phyloP scores from a whole-genome alignment of 768 basidiomycete species.

The Hortiboletus campestris region DNA sequence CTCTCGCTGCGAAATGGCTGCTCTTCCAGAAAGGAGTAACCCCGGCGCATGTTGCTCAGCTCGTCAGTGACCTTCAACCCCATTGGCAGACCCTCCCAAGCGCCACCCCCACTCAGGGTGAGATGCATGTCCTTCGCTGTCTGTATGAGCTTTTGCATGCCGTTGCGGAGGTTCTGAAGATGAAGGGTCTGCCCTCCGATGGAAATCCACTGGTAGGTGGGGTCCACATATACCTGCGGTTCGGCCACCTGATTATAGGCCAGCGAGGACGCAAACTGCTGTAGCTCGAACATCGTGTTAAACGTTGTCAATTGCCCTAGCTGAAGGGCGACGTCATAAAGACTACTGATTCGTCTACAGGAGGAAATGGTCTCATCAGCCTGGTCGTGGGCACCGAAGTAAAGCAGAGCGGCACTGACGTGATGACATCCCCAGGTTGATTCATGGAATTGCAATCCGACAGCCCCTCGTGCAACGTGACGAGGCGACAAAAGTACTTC shows the following conservation, averaged over 20 bases:
- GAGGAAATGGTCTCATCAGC: not conserved
- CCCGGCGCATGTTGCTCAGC: not conserved
- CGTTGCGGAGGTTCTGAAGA: too few relatives aligned
- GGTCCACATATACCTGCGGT: too few relatives aligned
- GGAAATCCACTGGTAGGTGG: too few relatives aligned
- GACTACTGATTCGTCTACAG: not conserved
- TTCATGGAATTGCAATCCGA: not conserved
- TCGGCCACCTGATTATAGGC: too few relatives aligned
- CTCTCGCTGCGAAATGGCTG: not conserved
- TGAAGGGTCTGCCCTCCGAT: too few relatives aligned
- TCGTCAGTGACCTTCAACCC: not conserved
- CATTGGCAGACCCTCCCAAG: not conserved
- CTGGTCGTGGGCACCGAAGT: not conserved
- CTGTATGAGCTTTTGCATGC: too few relatives aligned
- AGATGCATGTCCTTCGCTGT: not conserved
- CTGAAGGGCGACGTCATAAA: not conserved
- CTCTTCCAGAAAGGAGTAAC: not conserved
- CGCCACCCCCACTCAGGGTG: not conserved
- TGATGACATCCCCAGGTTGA: not conserved
- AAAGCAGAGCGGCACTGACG: not conserved
- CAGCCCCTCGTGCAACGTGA: not conserved
- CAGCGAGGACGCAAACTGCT: too few relatives aligned
- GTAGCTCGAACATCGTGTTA: slow-evolving; percentile 6
- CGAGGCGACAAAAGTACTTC: not conserved
- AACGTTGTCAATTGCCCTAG: not conserved